Percentiles rank a stretch among this genome's conserved stretches.
phyloP scores from a whole-genome alignment of 257 asterid species.

The Euphrasia confusa region DNA sequence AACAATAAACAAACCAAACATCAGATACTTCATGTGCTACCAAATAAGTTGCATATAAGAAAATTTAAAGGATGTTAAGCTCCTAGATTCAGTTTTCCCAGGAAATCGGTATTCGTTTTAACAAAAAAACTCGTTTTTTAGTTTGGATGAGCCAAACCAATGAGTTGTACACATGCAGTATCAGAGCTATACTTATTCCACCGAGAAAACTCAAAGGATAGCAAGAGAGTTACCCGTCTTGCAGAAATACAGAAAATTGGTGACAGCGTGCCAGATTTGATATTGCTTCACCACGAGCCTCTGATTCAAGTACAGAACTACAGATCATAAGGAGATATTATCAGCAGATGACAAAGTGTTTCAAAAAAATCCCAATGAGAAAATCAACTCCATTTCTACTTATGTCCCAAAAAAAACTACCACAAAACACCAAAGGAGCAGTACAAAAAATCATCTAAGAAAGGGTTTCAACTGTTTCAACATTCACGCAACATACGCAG shows the following conservation, averaged over 20 bases:
- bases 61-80: constrained; percentile 1
- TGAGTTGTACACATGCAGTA: constrained; percentile 3
- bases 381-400: not conserved
- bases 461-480: constrained; percentile 5
- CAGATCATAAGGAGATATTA: constrained; percentile 90
- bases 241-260: constrained; percentile 90
- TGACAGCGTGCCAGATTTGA: constrained; percentile 86
- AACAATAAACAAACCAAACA: not conserved
- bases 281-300: constrained; percentile 81
- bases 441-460: not conserved
- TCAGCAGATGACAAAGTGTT: constrained; percentile 50
- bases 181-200: constrained; percentile 14
- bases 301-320: constrained; percentile 89
- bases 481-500: not conserved
- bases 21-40: not conserved
- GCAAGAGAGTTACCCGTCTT: constrained; percentile 73
- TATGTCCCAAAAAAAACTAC: not conserved
- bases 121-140: not conserved
- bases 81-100: not conserved
- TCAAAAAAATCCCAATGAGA: not conserved
- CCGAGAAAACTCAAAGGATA: constrained; percentile 9
- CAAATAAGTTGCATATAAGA: not conserved
- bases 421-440: no score
- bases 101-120: not conserved
- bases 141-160: not conserved